A percentile compares a stretch with the other conserved stretches of the same genome.
Conservation (phyloP, 2,329 filamentous ascomycete genomes). For the Verticillium nubilum region DNA sequence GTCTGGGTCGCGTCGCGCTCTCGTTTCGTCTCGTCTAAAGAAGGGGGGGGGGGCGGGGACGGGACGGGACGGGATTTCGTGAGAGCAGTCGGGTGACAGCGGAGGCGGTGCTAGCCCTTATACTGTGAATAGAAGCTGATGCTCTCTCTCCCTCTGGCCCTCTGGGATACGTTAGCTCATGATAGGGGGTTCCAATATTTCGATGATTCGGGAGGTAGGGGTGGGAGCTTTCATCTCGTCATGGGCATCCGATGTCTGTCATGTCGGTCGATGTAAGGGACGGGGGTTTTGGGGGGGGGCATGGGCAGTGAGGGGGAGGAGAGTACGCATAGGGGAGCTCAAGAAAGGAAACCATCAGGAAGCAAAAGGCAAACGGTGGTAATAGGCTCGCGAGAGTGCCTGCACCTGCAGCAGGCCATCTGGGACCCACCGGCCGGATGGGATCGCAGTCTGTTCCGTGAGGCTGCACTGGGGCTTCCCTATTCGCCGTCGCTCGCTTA, state of each 20-base stretch:
- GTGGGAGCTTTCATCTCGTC: background rate
- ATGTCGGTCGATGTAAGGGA: background rate
- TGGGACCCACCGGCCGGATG: too few relatives aligned
- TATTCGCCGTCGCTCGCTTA: background rate
- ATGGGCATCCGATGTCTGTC: background rate
- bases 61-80: background rate
- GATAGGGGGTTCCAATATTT: background rate
- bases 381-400: background rate
- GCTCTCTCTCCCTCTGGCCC: too few relatives aligned
- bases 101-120: background rate
- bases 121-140: background rate
- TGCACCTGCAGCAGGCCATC: background rate
- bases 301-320: too few relatives aligned
- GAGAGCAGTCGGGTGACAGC: background rate
- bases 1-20: background rate
- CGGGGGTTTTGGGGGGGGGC: too few relatives aligned
- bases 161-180: too few relatives aligned
- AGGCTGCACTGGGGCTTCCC: too few relatives aligned
- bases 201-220: background rate
- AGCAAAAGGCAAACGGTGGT: background rate
- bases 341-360: too few relatives aligned
- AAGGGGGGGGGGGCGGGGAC: background rate
- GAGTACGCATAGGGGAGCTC: too few relatives aligned
- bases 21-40: background rate
- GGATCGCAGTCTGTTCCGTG: background rate